Conservation (phyloP, 768 basidiomycete genomes). For the Russula olivacea region DNA sequence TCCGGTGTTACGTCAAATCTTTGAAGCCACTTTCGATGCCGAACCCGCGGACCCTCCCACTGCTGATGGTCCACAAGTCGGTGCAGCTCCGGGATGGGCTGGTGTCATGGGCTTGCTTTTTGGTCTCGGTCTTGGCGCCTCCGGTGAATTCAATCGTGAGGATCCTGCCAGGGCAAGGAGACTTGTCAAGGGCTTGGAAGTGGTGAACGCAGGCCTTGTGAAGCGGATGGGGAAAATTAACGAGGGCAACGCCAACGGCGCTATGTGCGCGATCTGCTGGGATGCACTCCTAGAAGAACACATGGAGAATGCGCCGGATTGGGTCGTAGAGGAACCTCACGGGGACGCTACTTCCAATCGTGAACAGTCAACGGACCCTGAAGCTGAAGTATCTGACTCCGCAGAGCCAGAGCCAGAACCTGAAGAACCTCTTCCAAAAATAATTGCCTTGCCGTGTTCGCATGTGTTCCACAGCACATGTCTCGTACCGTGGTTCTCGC, state of each 20-base stretch:
- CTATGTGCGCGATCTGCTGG: slow-evolving; percentile 73
- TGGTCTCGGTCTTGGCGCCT: slow-evolving; percentile 13
- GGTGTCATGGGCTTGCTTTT: slow-evolving; percentile 19
- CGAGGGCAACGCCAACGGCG: slow-evolving; percentile 34
- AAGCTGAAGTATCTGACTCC: slow-evolving; percentile 18
- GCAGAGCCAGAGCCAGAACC: slow-evolving; percentile 3
- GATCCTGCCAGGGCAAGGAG: slow-evolving; percentile 63
- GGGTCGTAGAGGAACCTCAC: background rate
- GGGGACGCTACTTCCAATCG: slow-evolving; percentile 10
- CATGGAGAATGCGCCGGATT: background rate
- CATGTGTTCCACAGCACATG: slow-evolving; percentile 79
- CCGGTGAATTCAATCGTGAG: slow-evolving; percentile 40
- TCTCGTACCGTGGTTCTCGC: slow-evolving; percentile 76
- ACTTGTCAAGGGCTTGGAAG: slow-evolving; percentile 58
- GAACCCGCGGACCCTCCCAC: background rate
- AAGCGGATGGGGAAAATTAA: slow-evolving; percentile 53
- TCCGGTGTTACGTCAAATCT: slow-evolving; percentile 6
- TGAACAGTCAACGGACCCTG: slow-evolving; percentile 10
- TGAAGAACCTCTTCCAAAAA: slow-evolving; percentile 33
- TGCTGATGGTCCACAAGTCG: slow-evolving; percentile 5
- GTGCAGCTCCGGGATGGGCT: slow-evolving; percentile 16
- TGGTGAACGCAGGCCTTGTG: slow-evolving; percentile 60
- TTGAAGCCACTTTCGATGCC: slow-evolving; percentile 9
- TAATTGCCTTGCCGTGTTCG: slow-evolving; percentile 71
- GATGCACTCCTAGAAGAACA: slow-evolving; percentile 46